Conservation (phyloP, 176 grass and related monocot genomes). For the Elymus sibiricus region DNA sequence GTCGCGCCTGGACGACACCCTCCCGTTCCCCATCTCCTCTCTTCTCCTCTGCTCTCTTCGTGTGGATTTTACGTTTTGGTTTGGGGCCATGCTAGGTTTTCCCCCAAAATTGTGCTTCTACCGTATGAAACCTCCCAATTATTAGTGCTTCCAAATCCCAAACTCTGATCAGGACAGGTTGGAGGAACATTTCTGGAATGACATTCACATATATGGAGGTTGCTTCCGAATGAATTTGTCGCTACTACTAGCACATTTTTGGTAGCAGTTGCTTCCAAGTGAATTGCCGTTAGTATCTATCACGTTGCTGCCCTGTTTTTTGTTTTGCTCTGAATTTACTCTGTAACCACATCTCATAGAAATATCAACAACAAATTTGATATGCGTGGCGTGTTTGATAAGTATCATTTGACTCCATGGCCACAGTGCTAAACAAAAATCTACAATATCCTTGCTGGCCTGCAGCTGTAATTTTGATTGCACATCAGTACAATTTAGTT, state of each 20-base stretch:
- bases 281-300: not conserved
- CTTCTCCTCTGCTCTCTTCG: not conserved
- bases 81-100: too few species aligned
- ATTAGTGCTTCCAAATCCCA: not conserved
- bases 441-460: not conserved
- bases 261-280: not conserved
- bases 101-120: not conserved
- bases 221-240: not conserved
- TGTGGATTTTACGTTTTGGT: not conserved
- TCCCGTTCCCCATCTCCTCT: not conserved
- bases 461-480: not conserved
- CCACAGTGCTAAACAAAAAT: too few species aligned
- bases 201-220: not conserved
- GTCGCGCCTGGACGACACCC: too few species aligned
- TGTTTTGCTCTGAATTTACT: not conserved
- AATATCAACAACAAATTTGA: accelerated
- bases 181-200: not conserved
- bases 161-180: not conserved
- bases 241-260: not conserved
- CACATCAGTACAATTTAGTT: not conserved
- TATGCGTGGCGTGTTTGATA: not conserved
- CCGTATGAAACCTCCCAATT: not conserved
- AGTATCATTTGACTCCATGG: not conserved
- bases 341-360: not conserved
- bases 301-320: not conserved